Conservation (phyloP, 108 stramenopile genomes). For the Conticribra guillardii region DNA sequence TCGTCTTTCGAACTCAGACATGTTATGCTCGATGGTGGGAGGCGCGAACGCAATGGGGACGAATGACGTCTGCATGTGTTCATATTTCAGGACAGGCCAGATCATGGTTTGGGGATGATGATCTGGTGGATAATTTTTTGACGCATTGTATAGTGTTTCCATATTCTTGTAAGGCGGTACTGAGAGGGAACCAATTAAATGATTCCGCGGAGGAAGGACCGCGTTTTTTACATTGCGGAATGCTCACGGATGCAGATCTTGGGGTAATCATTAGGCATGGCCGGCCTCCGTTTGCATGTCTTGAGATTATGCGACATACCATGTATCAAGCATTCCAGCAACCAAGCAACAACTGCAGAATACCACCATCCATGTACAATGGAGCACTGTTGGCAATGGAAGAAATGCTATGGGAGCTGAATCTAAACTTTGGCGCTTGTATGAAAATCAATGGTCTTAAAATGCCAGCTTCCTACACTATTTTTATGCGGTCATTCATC, state of each 20-base stretch:
- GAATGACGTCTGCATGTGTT: slow-evolving; percentile 23
- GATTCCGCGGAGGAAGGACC: slow-evolving; percentile 27
- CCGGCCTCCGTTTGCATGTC: slow-evolving; percentile 14
- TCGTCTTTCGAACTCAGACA: slow-evolving; percentile 33
- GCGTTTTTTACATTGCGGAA: slow-evolving; percentile 24
- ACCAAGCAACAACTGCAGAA: not conserved
- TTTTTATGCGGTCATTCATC: slow-evolving; percentile 36
- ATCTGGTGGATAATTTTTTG: slow-evolving; percentile 35
- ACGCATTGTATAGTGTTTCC: slow-evolving; percentile 28
- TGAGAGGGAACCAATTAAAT: slow-evolving; percentile 28
- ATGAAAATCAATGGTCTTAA: slow-evolving; percentile 20
- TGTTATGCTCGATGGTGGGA: slow-evolving; percentile 40
- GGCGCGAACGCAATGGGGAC: slow-evolving; percentile 32
- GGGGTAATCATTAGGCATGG: slow-evolving; percentile 32
- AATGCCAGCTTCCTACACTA: slow-evolving; percentile 32
- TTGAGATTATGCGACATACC: slow-evolving; percentile 22
- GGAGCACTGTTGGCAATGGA: slow-evolving; percentile 27
- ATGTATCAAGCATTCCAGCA: slow-evolving; percentile 19
- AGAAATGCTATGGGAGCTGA: slow-evolving; percentile 11
- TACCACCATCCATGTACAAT: slow-evolving; percentile 12
- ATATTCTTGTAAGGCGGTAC: slow-evolving; percentile 26
- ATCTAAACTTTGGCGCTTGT: slow-evolving; percentile 36
- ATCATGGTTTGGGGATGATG: slow-evolving; percentile 17
- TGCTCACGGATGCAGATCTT: slow-evolving; percentile 35
- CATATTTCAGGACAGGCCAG: slow-evolving; percentile 22